phyloP scores from a whole-genome alignment of 805 yeast genomes.

The Myxozyma geophila region DNA sequence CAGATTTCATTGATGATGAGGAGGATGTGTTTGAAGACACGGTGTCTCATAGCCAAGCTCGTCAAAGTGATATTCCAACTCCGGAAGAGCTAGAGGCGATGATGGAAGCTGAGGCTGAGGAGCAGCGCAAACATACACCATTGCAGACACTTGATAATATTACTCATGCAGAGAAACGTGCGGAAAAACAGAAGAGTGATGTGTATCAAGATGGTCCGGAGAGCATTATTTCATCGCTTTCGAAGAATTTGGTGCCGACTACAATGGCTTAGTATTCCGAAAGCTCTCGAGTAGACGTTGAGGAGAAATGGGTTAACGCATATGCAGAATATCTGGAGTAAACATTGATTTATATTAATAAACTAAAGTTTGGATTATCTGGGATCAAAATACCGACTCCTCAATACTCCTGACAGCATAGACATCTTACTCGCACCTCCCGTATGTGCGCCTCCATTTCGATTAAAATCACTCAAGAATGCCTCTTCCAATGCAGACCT shows the following conservation, averaged over 20 bases:
- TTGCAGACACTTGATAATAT: conserved; percentile 2
- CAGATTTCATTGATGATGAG: conserved; percentile 18
- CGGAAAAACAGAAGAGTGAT: neutral
- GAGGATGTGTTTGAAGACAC: neutral
- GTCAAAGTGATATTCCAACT: neutral
- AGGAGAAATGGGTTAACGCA: too few species aligned
- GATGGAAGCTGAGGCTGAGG: conserved; percentile 2
- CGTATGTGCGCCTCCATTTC: neutral
- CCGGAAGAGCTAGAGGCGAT: neutral
- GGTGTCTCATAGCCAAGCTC: neutral
- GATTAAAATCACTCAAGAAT: conserved; percentile 37
- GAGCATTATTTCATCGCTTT: too few species aligned
- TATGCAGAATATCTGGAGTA: neutral
- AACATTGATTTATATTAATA: neutral
- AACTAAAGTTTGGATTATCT: neutral
- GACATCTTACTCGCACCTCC: conserved; percentile 29
- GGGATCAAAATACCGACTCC: conserved; percentile 29
- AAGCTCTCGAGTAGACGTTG: too few species aligned
- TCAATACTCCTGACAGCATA: conserved; percentile 16
- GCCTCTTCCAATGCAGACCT: conserved; percentile 47
- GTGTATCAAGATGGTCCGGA: neutral
- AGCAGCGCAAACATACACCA: neutral
- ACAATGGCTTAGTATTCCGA: too few species aligned
- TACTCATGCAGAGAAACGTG: neutral
- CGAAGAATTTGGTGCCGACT: too few species aligned